These are phyloP conservation scores for Juglanconis oblonga DNA, from an alignment of 2,329 filamentous ascomycete species.

Conservation along the genomic window DNA sequence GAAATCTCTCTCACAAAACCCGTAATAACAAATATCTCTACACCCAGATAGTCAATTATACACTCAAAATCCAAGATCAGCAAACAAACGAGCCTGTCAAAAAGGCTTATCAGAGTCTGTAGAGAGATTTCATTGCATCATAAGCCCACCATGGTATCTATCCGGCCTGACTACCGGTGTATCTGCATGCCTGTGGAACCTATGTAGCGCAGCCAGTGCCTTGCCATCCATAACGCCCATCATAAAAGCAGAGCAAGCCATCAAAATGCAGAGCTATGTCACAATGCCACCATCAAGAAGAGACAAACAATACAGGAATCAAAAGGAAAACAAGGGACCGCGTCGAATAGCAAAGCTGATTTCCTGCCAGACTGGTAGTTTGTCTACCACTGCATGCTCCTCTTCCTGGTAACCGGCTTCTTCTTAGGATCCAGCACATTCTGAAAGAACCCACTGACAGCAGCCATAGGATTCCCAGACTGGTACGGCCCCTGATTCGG, in stretches of 20 bases:
- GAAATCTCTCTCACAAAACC: too few relatives aligned
- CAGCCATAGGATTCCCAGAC: conserved; percentile 21
- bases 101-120: background rate
- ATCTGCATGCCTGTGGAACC: background rate
- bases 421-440: conserved; percentile 23
- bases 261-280: background rate
- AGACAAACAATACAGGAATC: background rate
- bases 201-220: background rate
- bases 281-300: background rate
- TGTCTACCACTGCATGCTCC: conserved; percentile 30
- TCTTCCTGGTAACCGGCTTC: conserved; percentile 32
- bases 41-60: background rate
- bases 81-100: background rate
- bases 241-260: background rate
- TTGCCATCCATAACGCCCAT: background rate
- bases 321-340: background rate
- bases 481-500: conserved; percentile 19
- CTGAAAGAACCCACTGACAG: conserved; percentile 24
- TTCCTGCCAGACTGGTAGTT: background rate
- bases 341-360: background rate
- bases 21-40: too few relatives aligned
- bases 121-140: background rate
- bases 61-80: background rate
- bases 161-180: background rate
- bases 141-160: conserved; percentile 4